Base-by-base conservation (phyloP, 192 early-diverging fungal species). In the Dimargaris cristalligena region DNA sequence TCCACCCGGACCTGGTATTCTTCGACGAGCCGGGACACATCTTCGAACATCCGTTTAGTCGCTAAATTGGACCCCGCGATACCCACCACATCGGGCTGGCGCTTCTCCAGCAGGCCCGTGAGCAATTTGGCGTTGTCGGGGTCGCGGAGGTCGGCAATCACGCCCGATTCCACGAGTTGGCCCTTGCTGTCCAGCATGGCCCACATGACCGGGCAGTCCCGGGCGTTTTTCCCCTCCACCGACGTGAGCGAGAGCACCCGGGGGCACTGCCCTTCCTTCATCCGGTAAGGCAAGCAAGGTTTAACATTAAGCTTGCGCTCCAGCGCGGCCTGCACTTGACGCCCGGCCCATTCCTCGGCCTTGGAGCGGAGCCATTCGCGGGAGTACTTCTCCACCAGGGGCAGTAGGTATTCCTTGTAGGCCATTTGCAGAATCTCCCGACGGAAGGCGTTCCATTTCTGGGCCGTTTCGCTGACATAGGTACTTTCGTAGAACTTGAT, bases 381-480 rank as follows among this genome's bases (percentile, higher is more conserved):
- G 20, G 87, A 68, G 69, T 82, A 82, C 62, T 86, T 85, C 34
- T 80, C 82, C 59, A 85, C 79, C 46, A 80, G 64, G 20, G 84
- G 86, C 44, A 86, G 79, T 34, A 92, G 60, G 16, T 85, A 71
- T 1, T 90, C 82, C 32, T 72, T 70, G 34, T 83, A 63, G 0
- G 86, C 81, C 6, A 65, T 60, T 14, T 74, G 67, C 46, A 87
- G 58, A 28, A 87, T 77, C 23, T 83, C 73, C 34, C 71, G 58
- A n/a, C 91, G 80, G 60, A 88, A 64, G 0, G 68, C 59, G 60
- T 94, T 90, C 94, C 94, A 97, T 33, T 71, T 70, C 31, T 78
- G 66, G 4, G 82, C 82, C 2, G 69, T 58, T 33, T 79, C 82
- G 56, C 80, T 82, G 29, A 62, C 63, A 14, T 74, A 69, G 60